These are phyloP conservation scores for Talaromyces verruculosus DNA, from an alignment of 2,329 filamentous ascomycete species.

Conservation along the genomic window DNA sequence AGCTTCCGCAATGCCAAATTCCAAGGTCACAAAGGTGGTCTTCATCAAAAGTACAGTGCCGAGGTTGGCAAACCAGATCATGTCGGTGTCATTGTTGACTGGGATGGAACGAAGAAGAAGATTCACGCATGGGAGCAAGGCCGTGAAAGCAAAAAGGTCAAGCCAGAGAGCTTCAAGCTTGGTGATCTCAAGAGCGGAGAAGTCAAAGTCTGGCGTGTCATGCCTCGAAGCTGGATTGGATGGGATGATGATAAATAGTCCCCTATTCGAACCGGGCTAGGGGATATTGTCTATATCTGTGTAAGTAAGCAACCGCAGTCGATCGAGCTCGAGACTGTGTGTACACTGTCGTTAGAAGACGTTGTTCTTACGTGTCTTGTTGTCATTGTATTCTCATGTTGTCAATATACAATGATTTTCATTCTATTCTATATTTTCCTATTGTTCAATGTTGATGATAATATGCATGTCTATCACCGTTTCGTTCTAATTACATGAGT, in stretches of 20 bases:
- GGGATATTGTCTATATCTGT: slow-evolving; percentile 6
- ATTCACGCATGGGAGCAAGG: slow-evolving; percentile 94
- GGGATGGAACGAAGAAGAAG: slow-evolving; percentile 99
- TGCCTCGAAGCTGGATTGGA: slow-evolving; percentile 87
- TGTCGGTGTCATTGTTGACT: slow-evolving; percentile 87
- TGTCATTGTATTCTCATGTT: neutral
- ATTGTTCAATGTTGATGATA: slow-evolving; percentile 5
- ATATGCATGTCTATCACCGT: slow-evolving; percentile 3
- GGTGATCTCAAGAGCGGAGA: slow-evolving; percentile 90
- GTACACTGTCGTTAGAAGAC: neutral
- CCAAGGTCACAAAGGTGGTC: slow-evolving; percentile 89
- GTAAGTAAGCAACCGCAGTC: neutral
- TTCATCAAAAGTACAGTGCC: slow-evolving; percentile 88
- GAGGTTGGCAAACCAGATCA: slow-evolving; percentile 89
- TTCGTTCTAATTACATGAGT: neutral
- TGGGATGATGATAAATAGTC: slow-evolving; percentile 58
- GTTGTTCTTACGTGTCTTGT: neutral
- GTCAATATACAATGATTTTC: slow-evolving; percentile 11
- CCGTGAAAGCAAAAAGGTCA: slow-evolving; percentile 87
- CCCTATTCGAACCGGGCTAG: neutral
- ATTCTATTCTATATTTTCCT: neutral
- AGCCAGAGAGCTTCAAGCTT: slow-evolving; percentile 89
- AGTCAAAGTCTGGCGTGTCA: slow-evolving; percentile 95
- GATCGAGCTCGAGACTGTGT: neutral
- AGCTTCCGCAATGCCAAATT: slow-evolving; percentile 91